Evolutionary conservation across 768 basidiomycete genomes (phyloP).

Genomic region (Udeniomyces megalosporus): DNA sequence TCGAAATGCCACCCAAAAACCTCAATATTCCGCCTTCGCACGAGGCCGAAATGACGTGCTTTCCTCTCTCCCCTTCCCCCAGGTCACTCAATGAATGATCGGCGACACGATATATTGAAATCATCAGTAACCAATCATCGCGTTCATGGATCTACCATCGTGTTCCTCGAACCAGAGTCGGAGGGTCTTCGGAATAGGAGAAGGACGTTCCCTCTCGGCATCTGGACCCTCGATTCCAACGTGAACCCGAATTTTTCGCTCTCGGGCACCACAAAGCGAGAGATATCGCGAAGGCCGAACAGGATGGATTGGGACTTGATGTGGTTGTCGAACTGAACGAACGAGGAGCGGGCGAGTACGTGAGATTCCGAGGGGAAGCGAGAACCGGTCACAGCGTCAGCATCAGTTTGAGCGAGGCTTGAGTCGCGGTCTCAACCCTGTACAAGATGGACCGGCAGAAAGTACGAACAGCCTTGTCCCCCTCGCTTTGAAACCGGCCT

Average conservation of each 20-base stretch:
- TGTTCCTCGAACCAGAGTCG: neutral
- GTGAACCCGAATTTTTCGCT: neutral
- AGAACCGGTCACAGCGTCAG: no score
- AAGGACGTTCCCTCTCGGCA: neutral
- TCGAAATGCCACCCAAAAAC: no score
- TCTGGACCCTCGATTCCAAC: neutral
- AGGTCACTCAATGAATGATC: no score
- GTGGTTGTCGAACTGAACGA: neutral
- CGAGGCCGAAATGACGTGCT: no score
- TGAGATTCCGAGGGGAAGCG: no score
- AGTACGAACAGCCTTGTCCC: neutral
- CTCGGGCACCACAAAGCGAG: neutral
- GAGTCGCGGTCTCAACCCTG: no score
- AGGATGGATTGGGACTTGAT: neutral
- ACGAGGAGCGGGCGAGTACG: neutral
- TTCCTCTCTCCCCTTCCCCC: no score
- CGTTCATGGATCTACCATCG: neutral
- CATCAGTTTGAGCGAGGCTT: no score
- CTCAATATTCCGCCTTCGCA: no score
- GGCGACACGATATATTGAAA: neutral
- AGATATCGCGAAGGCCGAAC: slow-evolving; percentile 6
- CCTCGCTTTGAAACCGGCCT: neutral
- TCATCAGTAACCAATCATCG: neutral
- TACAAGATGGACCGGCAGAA: no score
- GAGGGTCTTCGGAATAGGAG: neutral